Percentiles rank a stretch among this genome's conserved stretches.
Conservation (phyloP, 208 protist genomes). For the Lotmaria passim region DNA sequence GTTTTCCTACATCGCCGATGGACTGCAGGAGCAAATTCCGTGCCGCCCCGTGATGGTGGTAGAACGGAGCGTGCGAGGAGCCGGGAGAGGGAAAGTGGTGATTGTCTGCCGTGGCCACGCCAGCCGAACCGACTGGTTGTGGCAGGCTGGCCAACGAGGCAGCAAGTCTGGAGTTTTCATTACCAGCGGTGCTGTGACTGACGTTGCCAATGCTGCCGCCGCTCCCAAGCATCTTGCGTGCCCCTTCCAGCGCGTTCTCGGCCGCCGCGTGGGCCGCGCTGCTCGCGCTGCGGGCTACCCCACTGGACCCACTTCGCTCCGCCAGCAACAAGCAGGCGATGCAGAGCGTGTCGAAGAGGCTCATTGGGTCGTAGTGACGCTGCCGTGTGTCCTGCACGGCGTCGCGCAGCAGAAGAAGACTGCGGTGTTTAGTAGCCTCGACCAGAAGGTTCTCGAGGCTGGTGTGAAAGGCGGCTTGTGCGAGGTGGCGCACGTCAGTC, state of each 20-base stretch:
- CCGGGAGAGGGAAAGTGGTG: not conserved
- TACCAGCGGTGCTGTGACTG: not conserved
- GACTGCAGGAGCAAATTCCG: slow-evolving; percentile 59
- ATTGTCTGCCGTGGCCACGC: not conserved
- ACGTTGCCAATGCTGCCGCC: slow-evolving; percentile 4
- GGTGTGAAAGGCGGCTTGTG: slow-evolving; percentile 44
- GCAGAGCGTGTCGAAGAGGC: slow-evolving; percentile 63
- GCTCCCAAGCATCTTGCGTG: not conserved
- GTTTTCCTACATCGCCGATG: slow-evolving; percentile 69
- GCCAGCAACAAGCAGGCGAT: slow-evolving; percentile 52
- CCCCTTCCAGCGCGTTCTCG: not conserved
- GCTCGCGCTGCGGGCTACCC: slow-evolving; percentile 2
- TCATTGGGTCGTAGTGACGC: slow-evolving; percentile 43
- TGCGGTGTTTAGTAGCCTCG: slow-evolving; percentile 54
- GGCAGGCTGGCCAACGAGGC: slow-evolving; percentile 2
- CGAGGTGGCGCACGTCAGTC: slow-evolving; percentile 23
- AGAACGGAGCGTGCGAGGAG: slow-evolving; percentile 14
- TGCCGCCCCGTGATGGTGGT: slow-evolving; percentile 34
- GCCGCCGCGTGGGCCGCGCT: not conserved
- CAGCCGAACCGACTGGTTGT: not conserved
- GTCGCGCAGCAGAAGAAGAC: slow-evolving; percentile 53
- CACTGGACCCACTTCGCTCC: slow-evolving; percentile 17
- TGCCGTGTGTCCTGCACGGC: slow-evolving; percentile 52
- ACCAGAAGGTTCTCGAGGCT: slow-evolving; percentile 61
- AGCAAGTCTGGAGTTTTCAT: not conserved